A percentile compares a stretch with the other conserved stretches of the same genome.
Conservation (phyloP, 2,329 filamentous ascomycete genomes). For the Fusarium haematococcum region DNA sequence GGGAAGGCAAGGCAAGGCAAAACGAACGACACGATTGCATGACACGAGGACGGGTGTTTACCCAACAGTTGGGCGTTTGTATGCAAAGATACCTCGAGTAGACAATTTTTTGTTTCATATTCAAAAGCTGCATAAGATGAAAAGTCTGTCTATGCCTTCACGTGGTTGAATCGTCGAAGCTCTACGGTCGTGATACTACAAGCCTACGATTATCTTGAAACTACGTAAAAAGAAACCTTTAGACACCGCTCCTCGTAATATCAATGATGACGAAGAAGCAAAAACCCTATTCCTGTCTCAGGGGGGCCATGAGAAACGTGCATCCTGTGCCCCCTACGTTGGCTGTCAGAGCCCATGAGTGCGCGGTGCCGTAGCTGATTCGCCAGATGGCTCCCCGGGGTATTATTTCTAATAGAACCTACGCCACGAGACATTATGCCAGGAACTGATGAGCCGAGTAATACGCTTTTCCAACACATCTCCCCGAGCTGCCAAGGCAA, state of each 20-base stretch:
- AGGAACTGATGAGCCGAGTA: not conserved
- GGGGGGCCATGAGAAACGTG: conserved; percentile 12
- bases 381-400: conserved; percentile 16
- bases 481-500: not conserved
- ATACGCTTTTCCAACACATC: not conserved
- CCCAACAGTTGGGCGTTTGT: conserved; percentile 20
- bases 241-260: conserved; percentile 28
- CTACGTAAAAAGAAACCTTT: conserved; percentile 1
- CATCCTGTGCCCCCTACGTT: conserved; percentile 11
- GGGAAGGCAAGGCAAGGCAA: not conserved
- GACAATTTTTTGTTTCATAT: conserved; percentile 12
- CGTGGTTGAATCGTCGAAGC: conserved; percentile 1
- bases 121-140: not conserved
- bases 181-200: not conserved
- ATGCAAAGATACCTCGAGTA: conserved; percentile 34
- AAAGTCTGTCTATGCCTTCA: not conserved
- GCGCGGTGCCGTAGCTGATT: conserved; percentile 32
- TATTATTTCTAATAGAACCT: conserved; percentile 13
- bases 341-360: conserved; percentile 36
- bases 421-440: not conserved
- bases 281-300: conserved; percentile 14
- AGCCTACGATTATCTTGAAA: not conserved
- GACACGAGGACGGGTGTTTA: conserved; percentile 2
- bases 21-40: conserved; percentile 21
- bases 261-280: conserved; percentile 18